phyloP scores from a whole-genome alignment of 169 alveolate genomes.

The Babesia bigemina region DNA sequence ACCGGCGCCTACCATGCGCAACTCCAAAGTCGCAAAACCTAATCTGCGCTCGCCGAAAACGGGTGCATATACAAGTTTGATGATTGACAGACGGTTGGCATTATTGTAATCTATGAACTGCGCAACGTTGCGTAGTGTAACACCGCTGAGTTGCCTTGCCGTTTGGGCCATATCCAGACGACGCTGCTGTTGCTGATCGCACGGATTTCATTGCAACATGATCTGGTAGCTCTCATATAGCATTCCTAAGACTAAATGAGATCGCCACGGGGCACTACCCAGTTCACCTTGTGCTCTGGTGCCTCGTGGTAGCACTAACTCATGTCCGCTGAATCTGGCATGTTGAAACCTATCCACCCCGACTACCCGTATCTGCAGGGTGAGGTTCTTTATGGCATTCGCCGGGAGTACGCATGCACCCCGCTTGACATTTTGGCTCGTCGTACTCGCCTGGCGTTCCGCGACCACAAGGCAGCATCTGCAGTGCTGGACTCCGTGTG shows the following conservation, averaged over 20 bases:
- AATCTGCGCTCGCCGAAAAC: too few relatives aligned
- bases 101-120: too few relatives aligned
- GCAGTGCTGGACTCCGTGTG: constrained; percentile 57
- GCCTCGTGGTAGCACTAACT: constrained; percentile 87
- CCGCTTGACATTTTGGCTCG: constrained; percentile 81
- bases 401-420: constrained; percentile 79
- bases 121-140: too few relatives aligned
- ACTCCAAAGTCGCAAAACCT: too few relatives aligned
- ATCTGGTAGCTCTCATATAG: background rate
- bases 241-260: constrained; percentile 50
- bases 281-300: constrained; percentile 87
- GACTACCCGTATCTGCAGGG: constrained; percentile 75
- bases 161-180: too few relatives aligned
- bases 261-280: constrained; percentile 90
- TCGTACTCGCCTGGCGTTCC: constrained; percentile 78
- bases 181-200: too few relatives aligned
- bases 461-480: constrained; percentile 69
- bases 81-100: too few relatives aligned
- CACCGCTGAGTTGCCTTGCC: too few relatives aligned
- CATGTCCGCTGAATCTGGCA: constrained; percentile 62
- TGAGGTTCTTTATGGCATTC: constrained; percentile 75
- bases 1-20: too few relatives aligned
- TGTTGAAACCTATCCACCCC: constrained; percentile 69
- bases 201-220: too few relatives aligned
- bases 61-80: too few relatives aligned